phyloP scores from a whole-genome alignment of 371 early-diverging fungal genomes.

The Mycotypha africana region DNA sequence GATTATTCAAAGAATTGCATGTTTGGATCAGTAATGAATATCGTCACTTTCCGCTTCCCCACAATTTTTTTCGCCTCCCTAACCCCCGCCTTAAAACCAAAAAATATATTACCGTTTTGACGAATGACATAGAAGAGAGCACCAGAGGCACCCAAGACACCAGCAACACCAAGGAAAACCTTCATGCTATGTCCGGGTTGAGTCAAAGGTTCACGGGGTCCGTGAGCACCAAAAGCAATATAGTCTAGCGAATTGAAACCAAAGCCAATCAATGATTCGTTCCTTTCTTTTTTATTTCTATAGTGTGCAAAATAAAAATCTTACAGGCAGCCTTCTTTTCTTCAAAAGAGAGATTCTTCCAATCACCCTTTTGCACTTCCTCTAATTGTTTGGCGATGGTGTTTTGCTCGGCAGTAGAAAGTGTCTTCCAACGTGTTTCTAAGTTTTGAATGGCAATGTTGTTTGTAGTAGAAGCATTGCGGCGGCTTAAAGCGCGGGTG shows the following conservation, averaged over 20 bases:
- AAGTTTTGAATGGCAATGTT: constrained; percentile 65
- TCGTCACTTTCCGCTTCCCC: too few species aligned
- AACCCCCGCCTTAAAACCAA: constrained; percentile 2
- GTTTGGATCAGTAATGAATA: too few species aligned
- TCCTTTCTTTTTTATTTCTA: not conserved
- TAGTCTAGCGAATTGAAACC: constrained; percentile 46
- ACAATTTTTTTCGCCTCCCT: not conserved
- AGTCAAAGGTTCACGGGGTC: constrained; percentile 76
- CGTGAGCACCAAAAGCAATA: constrained; percentile 93
- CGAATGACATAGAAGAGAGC: constrained; percentile 69
- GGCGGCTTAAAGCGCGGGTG: constrained; percentile 32
- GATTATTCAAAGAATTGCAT: too few species aligned
- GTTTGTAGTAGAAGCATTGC: constrained; percentile 46
- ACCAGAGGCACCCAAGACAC: constrained; percentile 50
- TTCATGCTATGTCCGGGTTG: constrained; percentile 72
- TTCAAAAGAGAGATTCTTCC: constrained; percentile 85
- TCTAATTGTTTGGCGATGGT: constrained; percentile 77
- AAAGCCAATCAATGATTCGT: not conserved
- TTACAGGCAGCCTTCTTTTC: constrained; percentile 92
- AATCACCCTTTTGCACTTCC: constrained; percentile 89
- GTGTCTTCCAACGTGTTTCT: constrained; percentile 79
- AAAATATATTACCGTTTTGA: constrained; percentile 54
- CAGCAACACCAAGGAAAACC: constrained; percentile 67
- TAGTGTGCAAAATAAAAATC: constrained; percentile 11
- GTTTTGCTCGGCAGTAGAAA: constrained; percentile 81